These are phyloP conservation scores for Thraustochytrium sp. DNA, from an alignment of 352 stramenopile genomes.

Conservation along the genomic window DNA sequence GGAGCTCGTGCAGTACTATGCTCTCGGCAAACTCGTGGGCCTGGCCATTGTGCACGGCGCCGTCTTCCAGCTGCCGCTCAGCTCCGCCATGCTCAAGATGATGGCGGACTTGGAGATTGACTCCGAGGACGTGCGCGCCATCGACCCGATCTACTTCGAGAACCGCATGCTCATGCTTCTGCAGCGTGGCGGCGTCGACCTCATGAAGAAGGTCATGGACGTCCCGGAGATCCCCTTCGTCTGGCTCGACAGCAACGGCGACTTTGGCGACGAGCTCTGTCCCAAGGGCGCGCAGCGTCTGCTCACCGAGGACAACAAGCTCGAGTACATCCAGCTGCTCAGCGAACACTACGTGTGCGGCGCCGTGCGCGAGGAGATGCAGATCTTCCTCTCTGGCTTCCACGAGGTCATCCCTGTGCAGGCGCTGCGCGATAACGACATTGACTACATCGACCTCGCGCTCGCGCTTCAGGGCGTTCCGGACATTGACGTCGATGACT, in stretches of 20 bases:
- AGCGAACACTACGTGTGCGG: conserved; percentile 97
- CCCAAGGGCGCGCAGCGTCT: conserved; percentile 68
- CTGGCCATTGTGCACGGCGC: background rate
- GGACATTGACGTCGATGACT: conserved; percentile 87
- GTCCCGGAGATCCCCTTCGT: conserved; percentile 50
- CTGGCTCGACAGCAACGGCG: conserved; percentile 28
- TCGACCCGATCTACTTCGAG: conserved; percentile 36
- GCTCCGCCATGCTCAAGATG: conserved; percentile 41
- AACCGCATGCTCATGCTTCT: conserved; percentile 35
- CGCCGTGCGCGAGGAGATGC: conserved; percentile 87
- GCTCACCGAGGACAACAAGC: conserved; percentile 84
- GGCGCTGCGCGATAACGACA: conserved; percentile 69
- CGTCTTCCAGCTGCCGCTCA: conserved; percentile 18
- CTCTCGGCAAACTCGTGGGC: background rate
- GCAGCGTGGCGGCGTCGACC: conserved; percentile 52
- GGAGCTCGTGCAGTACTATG: conserved; percentile 27
- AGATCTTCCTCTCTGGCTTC: conserved; percentile 79
- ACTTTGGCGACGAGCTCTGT: conserved; percentile 63
- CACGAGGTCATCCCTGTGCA: conserved; percentile 77
- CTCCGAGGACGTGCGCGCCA: conserved; percentile 18
- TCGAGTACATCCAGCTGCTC: conserved; percentile 85
- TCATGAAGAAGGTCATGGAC: conserved; percentile 68
- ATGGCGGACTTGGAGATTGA: conserved; percentile 30
- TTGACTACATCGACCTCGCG: conserved; percentile 85
- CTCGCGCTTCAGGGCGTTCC: conserved; percentile 81